Evolutionary conservation across 768 basidiomycete species (phyloP), one percentile per base, ranked within the genome.

Genomic region (Daedalea quercina): DNA sequence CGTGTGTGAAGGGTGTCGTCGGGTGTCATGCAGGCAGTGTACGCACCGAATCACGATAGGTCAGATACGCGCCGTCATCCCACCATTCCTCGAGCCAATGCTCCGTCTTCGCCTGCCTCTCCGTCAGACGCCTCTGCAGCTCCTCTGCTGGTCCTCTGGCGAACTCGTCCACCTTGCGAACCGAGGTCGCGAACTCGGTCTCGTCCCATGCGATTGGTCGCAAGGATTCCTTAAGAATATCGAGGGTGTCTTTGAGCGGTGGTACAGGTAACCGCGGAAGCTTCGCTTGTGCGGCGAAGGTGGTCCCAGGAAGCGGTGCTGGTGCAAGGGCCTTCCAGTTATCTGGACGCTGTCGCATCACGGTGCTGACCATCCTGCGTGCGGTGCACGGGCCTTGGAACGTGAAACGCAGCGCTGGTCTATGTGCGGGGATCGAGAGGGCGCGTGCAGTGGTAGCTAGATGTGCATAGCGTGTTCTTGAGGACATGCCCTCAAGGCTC

Each of bases 81-180:
- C 94, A 97, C 92, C 94, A 96, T 53, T 89, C 80, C 60, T 91
- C 89, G 23, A 97, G 73, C 94, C 94, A 97, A 60, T 91, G 87
- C 34, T 76, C 73, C 43, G 72, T 78, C 54, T 78, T 75, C 23
- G 70, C 70, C 17, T 79, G 75, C 42, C 80, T 74, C 40, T 76
- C 65, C 56, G 83, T 69, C 52, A 96, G 69, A 25, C 85, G 69
- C 43, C 72, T 64, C 56, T 95, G 93, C 28, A 95, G 75, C 63
- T 76, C 69, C 3, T 67, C 75, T 3, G 62, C 65, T 44, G 73
- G 74, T 1, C 63, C 67, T 13, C 63, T 57, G 9, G 67, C 81
- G 57, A 92, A 90, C 2, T 76, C 71, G 55, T 89, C 81, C 57
- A 97, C 88, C 64, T 84, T 84, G 56, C 68, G 63, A 46, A 75